Conservation (phyloP, 805 yeast species). For the Candida caryicola region DNA sequence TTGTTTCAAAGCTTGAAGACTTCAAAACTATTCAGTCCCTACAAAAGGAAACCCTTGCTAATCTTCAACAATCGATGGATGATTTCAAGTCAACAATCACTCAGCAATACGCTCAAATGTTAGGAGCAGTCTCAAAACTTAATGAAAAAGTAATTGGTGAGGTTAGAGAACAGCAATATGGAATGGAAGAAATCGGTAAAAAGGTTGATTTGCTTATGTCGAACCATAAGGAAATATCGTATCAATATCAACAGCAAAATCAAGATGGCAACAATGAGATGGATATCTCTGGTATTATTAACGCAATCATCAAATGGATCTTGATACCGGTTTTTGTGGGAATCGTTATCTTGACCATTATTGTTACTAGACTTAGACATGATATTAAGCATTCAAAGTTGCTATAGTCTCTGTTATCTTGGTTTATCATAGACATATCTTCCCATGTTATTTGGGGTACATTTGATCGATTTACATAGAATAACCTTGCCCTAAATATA, state of each 20-base stretch:
- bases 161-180: slow-evolving; percentile 39
- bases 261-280: slow-evolving; percentile 7
- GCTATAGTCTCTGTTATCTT: no score
- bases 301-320: slow-evolving; percentile 34
- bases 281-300: slow-evolving; percentile 18
- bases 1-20: slow-evolving; percentile 15
- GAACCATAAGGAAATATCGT: slow-evolving; percentile 36
- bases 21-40: slow-evolving; percentile 15
- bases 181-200: slow-evolving; percentile 29
- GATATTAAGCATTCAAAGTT: slow-evolving; percentile 64
- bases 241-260: slow-evolving; percentile 21
- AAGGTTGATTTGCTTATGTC: slow-evolving; percentile 42
- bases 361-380: slow-evolving; percentile 53
- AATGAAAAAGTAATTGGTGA: slow-evolving; percentile 41
- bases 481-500: no score
- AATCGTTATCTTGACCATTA: slow-evolving; percentile 39
- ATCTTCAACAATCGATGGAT: slow-evolving; percentile 17
- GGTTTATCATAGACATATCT: no score
- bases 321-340: slow-evolving; percentile 41
- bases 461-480: no score
- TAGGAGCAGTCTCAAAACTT: slow-evolving; percentile 27
- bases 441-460: no score
- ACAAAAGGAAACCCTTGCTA: slow-evolving; percentile 17
- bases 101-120: slow-evolving; percentile 31
- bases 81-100: slow-evolving; percentile 27